A percentile compares a stretch with the other conserved stretches of the same genome.
Evolutionary conservation across 352 stramenopile species (phyloP).

Genomic region (Phytopythium chamaehyphon): DNA sequence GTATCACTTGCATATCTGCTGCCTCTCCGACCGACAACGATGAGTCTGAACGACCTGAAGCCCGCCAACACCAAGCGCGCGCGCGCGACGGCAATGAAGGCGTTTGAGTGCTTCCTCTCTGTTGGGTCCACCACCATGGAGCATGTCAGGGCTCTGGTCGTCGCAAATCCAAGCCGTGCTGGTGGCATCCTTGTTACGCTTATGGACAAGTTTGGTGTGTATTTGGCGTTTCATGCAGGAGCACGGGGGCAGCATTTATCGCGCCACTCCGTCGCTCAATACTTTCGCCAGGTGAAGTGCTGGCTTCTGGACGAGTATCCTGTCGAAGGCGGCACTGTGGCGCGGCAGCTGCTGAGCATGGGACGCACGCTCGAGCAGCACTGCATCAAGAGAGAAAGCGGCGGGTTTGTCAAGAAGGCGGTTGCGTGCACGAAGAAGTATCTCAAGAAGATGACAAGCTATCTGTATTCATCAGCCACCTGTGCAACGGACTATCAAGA

Average conservation of each 20-base stretch:
- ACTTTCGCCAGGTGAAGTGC: slow-evolving; percentile 16
- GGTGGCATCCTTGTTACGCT: slow-evolving; percentile 6
- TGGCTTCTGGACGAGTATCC: slow-evolving; percentile 13
- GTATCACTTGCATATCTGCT: slow-evolving; percentile 5
- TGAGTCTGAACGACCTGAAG: slow-evolving; percentile 15
- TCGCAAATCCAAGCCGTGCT: slow-evolving; percentile 2
- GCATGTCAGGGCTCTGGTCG: slow-evolving; percentile 1
- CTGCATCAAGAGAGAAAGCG: slow-evolving; percentile 9
- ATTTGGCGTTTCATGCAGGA: slow-evolving; percentile 16
- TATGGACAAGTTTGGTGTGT: slow-evolving; percentile 22
- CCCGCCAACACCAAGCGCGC: slow-evolving; percentile 20
- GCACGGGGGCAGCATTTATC: slow-evolving; percentile 8
- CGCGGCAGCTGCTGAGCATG: slow-evolving; percentile 13
- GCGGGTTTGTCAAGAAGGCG: slow-evolving; percentile 6
- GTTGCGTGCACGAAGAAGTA: slow-evolving; percentile 4
- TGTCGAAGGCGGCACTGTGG: slow-evolving; percentile 2
- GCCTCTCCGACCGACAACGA: slow-evolving; percentile 8
- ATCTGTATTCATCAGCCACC: slow-evolving; percentile 2
- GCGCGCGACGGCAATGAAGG: slow-evolving; percentile 4
- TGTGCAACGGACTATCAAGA: slow-evolving; percentile 9
- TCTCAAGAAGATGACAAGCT: not conserved
- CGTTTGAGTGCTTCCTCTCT: slow-evolving; percentile 13
- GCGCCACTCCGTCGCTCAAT: slow-evolving; percentile 14
- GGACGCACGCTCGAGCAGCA: slow-evolving; percentile 10
- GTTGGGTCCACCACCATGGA: slow-evolving; percentile 7